Evolutionary conservation across 768 basidiomycete genomes (phyloP).

Genomic region (Pleurotus salmoneostramineus): DNA sequence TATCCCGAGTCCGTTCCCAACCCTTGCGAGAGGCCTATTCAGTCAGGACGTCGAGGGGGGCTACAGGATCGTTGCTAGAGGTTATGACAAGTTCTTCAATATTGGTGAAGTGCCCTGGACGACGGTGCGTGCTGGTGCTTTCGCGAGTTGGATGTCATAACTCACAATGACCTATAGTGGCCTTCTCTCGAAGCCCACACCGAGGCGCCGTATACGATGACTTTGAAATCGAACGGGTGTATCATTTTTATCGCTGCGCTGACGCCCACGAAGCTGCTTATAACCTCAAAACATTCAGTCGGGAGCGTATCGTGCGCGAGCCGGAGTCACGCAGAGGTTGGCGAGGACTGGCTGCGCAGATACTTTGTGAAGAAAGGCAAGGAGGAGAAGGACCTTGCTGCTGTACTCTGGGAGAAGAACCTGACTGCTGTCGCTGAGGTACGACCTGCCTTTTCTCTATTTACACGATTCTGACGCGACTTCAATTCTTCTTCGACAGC

Average conservation of each 20-base stretch:
- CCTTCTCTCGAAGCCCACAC: conserved; percentile 44
- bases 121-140: conserved; percentile 50
- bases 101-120: conserved; percentile 97
- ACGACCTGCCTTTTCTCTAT: conserved; percentile 14
- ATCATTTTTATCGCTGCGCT: conserved; percentile 94
- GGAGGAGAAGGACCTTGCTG: conserved; percentile 73
- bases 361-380: conserved; percentile 61
- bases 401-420: conserved; percentile 70
- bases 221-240: conserved; percentile 94
- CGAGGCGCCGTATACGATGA: conserved; percentile 39
- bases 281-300: conserved; percentile 92
- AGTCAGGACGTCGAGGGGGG: conserved; percentile 34
- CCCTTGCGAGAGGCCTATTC: conserved; percentile 91
- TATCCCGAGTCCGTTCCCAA: conserved; percentile 88
- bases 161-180: conserved; percentile 55
- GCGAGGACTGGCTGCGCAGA: conserved; percentile 76
- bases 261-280: conserved; percentile 65
- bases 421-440: conserved; percentile 94
- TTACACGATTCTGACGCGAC: background rate
- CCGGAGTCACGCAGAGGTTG: conserved; percentile 75
- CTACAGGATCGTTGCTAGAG: conserved; percentile 75
- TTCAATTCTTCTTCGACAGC: conserved; percentile 40
- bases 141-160: conserved; percentile 2
- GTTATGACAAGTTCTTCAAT: conserved; percentile 99
- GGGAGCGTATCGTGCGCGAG: conserved; percentile 44